phyloP scores from a whole-genome alignment of 352 stramenopile species.

The Globisporangium nagaii region DNA sequence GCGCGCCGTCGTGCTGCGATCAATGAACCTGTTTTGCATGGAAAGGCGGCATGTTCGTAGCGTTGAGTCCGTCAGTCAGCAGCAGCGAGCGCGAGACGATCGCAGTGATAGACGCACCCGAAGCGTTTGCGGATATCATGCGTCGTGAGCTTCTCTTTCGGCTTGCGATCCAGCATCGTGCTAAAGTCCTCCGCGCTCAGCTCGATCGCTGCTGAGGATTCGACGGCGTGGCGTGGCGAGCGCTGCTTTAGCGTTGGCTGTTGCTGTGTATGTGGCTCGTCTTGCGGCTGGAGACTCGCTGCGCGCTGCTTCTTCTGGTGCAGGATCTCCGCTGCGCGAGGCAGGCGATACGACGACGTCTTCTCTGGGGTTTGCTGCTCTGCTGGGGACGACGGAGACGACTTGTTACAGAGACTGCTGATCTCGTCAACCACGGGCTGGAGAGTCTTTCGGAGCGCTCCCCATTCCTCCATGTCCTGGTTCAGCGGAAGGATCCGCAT shows the following conservation, averaged over 20 bases:
- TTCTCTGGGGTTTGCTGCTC: background rate
- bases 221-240: background rate
- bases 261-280: background rate
- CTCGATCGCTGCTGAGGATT: constrained; percentile 1
- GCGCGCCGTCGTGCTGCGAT: constrained; percentile 21
- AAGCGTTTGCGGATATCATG: constrained; percentile 52
- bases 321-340: constrained; percentile 23
- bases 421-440: constrained; percentile 17
- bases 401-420: constrained; percentile 6
- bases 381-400: background rate
- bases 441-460: constrained; percentile 19
- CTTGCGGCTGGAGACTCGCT: background rate
- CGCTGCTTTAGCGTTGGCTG: background rate
- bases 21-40: constrained; percentile 24
- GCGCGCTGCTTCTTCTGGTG: constrained; percentile 10
- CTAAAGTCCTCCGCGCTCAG: constrained; percentile 51
- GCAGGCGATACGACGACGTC: constrained; percentile 11
- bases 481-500: background rate
- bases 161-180: constrained; percentile 42
- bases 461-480: constrained; percentile 16
- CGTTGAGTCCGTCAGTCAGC: background rate
- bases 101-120: constrained; percentile 20
- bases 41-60: too few species aligned
- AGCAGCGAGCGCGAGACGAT: background rate
- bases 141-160: constrained; percentile 47